These are phyloP conservation scores for Pythium chondricola DNA, from an alignment of 352 stramenopile species.

Conservation along the genomic window DNA sequence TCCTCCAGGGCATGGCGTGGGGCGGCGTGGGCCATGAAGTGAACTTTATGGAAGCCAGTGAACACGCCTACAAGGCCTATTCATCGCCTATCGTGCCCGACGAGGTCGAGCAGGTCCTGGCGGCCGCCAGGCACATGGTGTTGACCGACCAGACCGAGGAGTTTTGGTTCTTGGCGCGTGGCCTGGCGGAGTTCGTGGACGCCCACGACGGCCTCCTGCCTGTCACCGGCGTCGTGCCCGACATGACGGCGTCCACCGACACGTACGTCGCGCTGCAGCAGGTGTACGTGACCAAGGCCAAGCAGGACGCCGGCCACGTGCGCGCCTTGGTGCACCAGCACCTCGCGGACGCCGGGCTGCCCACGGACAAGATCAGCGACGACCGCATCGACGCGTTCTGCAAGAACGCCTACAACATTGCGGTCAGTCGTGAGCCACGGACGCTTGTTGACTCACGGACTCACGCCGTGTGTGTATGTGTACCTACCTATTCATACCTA, in stretches of 20 bases:
- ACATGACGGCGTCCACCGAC: constrained; percentile 96
- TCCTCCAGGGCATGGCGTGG: constrained; percentile 54
- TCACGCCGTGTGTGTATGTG: too few relatives aligned
- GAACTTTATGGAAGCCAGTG: constrained; percentile 94
- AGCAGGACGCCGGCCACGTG: constrained; percentile 53
- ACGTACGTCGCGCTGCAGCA: constrained; percentile 92
- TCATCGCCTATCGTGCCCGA: constrained; percentile 65
- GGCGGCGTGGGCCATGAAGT: constrained; percentile 75
- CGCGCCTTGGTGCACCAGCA: constrained; percentile 26
- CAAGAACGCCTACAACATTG: constrained; percentile 89
- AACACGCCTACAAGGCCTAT: constrained; percentile 93
- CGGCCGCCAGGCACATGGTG: constrained; percentile 24
- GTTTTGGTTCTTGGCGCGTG: constrained; percentile 80
- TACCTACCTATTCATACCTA: too few relatives aligned
- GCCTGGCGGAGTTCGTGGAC: constrained; percentile 73
- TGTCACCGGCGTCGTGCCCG: constrained; percentile 91
- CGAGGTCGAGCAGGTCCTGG: constrained; percentile 69
- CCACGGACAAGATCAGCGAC: constrained; percentile 28
- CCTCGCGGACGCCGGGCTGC: constrained; percentile 23
- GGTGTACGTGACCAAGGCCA: constrained; percentile 90
- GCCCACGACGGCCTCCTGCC: constrained; percentile 61
- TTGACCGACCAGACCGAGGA: constrained; percentile 38
- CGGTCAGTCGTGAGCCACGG: constrained; percentile 46
- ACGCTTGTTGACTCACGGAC: too few relatives aligned
- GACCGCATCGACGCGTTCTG: constrained; percentile 88